A percentile compares a stretch with the other conserved stretches of the same genome.
Conservation (phyloP, 75 land plant genomes). For the Isoetes taiwanensis region DNA sequence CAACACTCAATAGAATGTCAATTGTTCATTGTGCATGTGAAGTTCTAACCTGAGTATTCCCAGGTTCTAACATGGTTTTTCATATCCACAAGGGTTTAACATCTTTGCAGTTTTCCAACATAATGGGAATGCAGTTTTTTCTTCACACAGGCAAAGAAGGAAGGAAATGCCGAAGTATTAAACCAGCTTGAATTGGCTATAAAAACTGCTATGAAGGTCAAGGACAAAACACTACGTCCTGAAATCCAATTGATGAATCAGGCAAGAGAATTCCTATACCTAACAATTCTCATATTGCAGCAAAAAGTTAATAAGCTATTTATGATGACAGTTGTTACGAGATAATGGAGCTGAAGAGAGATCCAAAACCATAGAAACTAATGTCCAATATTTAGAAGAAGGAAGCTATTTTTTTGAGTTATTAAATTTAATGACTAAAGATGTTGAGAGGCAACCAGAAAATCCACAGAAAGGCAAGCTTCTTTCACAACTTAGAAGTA, state of each 20-base stretch:
- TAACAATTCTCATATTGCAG: no score
- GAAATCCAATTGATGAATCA: constrained; percentile 30
- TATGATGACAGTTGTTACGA: constrained; percentile 22
- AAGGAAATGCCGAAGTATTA: constrained; percentile 30
- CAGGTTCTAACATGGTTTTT: no score
- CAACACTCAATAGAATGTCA: no score
- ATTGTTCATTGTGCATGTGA: no score
- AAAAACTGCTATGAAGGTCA: constrained; percentile 29
- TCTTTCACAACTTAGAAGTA: constrained; percentile 22
- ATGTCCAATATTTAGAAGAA: constrained; percentile 8
- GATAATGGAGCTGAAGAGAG: constrained; percentile 11
- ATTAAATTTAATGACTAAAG: constrained; percentile 24
- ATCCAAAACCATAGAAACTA: constrained; percentile 9
- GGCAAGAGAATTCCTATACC: constrained; percentile 9
- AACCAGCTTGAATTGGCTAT: constrained; percentile 17
- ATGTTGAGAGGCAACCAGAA: constrained; percentile 20
- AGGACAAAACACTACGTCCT: constrained; percentile 30
- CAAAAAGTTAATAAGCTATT: no score
- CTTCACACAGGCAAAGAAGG: constrained; percentile 40
- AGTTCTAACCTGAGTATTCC: no score
- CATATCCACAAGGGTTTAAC: no score
- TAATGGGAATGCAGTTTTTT: no score
- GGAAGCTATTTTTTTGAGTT: constrained; percentile 30
- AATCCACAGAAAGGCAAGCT: constrained; percentile 33
- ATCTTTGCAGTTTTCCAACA: no score